Evolutionary conservation across 2,329 filamentous ascomycete species (phyloP), one percentile per base, ranked within the genome.

Genomic region (Daldinia sp.): DNA sequence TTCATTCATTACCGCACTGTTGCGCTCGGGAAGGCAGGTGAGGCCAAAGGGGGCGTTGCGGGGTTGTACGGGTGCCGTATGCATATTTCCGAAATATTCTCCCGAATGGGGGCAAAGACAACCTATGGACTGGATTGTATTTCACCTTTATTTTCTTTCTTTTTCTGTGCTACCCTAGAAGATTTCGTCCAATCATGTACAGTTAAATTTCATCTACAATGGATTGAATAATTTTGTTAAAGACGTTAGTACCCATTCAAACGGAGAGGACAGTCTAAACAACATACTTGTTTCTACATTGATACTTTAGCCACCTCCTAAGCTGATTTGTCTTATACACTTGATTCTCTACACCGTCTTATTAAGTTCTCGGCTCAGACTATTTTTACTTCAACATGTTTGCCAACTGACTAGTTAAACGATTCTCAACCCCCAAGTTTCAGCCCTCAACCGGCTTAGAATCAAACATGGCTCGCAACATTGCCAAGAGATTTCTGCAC

Each of bases 401-500:
- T 10, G 10, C 25, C 9, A 8, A 43, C 39, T 3, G 15, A 25
- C 25, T n/a, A 8, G 25, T 21, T 3, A 25, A 25, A n/a, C 21
- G n/a, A 27, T 27, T 21, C 15, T 45, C 21, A 15, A 27, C 15
- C 3, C 8, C 13, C 13, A 27, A 27, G 3, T 23, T 25, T 23
- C 21, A 15, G 15, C 13, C 11, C 13, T 45, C 9, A 13, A 45
- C 15, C 10, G 10, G 3, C 7, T 15, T 30, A 21, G 8, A 35
- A 2, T 7, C 19, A 35, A 35, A 21, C 19, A 50, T 50, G 47
- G 9, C 47, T 15, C 10, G 29, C 11, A 23, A 17, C 3, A 25
- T 34, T n/a, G 19, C n/a, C 30, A 50, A 50, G 23, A 41, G 21
- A 21, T 11, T 67, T 6, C 50, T 67, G 6, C 9, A 37, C 30